Base-by-base conservation (phyloP, 2,329 filamentous ascomycete genomes). In the Akanthomyces uredinophilus region DNA sequence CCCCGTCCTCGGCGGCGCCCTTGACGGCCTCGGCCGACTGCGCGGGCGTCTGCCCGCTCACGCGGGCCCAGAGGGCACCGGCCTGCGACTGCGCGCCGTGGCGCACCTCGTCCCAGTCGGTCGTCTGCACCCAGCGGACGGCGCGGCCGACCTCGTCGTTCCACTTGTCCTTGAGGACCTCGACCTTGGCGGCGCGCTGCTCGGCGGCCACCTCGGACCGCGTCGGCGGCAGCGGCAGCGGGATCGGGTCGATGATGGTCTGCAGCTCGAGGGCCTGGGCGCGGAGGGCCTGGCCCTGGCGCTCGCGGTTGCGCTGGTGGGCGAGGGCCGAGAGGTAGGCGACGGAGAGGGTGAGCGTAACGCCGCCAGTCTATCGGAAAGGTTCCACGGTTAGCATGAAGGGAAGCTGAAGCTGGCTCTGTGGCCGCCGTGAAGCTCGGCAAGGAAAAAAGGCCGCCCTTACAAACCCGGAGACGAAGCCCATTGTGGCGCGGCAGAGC, bases 401-500 rank as follows among this genome's bases (percentile, higher is more conserved):
- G 50, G 39, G n/a, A 18, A 13, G n/a, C 22, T 27, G 39, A 18
- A 55, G 37, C 46, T 29, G 35, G 41, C 22, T 18, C 22, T 18
- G 29, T 29, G 27, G 27, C 2, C 4, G 27, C 27, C 27, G 27
- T 24, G 37, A 58, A 58, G 55, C 55, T 58, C 29, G 54, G 55
- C 14, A 20, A 24, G 41, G n/a, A 24, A 41, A 61, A 49, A 49
- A 39, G 50, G 55, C 18, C 55, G 58, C 59, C 78, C 87, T 66
- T 82, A 92, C 90, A 73, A 92, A 90, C 68, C 90, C 89, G 47
- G 86, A 82, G 67, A 84, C 82, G 79, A 91, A 91, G 71, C 89
- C 88, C 89, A 92, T 91, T 67, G 63, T 76, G 58, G 47, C 37
- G 57, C 20, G 22, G 24, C 18, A 61, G 50, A 49, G 43, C 62